phyloP scores from a whole-genome alignment of 345 rosid genomes.

The Durio zibethinus region DNA sequence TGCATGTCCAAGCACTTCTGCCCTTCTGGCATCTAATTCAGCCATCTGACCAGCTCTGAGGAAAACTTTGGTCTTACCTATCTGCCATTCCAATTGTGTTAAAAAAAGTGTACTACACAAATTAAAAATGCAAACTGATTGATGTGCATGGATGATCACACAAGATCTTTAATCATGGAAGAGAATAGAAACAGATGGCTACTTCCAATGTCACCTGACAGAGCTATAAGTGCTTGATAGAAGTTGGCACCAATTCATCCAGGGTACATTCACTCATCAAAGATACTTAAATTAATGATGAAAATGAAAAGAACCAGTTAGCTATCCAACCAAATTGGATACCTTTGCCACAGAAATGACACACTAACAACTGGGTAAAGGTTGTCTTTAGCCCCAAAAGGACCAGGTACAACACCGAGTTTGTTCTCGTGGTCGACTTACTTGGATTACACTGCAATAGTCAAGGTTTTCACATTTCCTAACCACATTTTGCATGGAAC shows the following conservation, averaged over 20 bases:
- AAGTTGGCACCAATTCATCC: neutral
- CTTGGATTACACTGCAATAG: neutral
- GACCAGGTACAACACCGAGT: neutral
- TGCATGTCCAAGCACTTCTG: constrained; percentile 97
- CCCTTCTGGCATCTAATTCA: constrained; percentile 95
- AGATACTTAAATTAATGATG: neutral
- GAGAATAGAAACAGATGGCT: neutral
- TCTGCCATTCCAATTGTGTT: constrained; percentile 45
- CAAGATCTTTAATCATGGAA: neutral
- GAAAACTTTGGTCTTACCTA: constrained; percentile 91
- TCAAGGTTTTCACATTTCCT: neutral
- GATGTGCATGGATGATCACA: neutral
- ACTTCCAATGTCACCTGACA: neutral
- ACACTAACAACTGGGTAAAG: neutral
- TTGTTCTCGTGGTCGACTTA: neutral
- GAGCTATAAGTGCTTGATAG: neutral
- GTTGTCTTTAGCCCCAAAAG: neutral
- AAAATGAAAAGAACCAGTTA: neutral
- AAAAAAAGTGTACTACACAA: constrained; percentile 8
- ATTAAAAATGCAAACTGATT: constrained; percentile 1
- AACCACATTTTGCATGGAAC: neutral
- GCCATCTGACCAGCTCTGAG: constrained; percentile 99
- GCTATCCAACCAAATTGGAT: neutral
- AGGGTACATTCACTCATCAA: constrained; percentile 2
- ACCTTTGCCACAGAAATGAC: neutral